phyloP scores from a whole-genome alignment of 345 rosid genomes.

The Ceriops decandra region DNA sequence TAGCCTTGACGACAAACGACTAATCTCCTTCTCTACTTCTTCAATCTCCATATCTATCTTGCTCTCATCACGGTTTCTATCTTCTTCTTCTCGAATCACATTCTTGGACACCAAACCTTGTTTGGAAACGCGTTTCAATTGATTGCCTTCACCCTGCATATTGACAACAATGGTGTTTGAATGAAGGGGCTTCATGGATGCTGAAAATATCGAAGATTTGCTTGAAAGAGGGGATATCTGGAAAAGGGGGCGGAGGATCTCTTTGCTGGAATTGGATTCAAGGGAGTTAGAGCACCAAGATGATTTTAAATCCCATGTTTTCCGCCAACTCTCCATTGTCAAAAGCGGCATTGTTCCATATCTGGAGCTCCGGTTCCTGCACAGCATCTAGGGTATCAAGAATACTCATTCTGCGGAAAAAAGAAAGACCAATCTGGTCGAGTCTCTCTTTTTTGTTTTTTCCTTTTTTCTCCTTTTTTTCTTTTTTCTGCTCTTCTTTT shows the following conservation, averaged over 20 bases:
- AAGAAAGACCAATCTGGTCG: no score
- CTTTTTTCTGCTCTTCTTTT: background rate
- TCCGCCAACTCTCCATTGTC: conserved; percentile 65
- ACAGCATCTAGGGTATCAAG: conserved; percentile 43
- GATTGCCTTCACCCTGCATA: conserved; percentile 23
- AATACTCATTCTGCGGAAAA: conserved; percentile 42
- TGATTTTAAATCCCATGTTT: conserved; percentile 33
- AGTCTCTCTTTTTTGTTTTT: background rate
- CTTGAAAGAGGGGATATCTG: conserved; percentile 29
- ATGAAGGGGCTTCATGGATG: conserved; percentile 31
- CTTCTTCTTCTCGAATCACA: conserved; percentile 18
- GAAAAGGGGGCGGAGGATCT: conserved; percentile 41
- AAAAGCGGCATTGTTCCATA: conserved; percentile 92
- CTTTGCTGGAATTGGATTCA: conserved; percentile 59
- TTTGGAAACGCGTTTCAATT: conserved; percentile 20
- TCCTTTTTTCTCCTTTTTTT: background rate
- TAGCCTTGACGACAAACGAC: conserved; percentile 54
- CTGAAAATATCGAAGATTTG: conserved; percentile 17
- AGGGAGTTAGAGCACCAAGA: conserved; percentile 57
- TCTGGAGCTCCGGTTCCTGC: conserved; percentile 53
- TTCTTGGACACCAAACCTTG: conserved; percentile 20
- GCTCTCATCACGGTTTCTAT: conserved; percentile 33
- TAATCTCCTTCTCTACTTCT: conserved; percentile 71
- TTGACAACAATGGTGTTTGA: conserved; percentile 22
- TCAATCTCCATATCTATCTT: conserved; percentile 76